A percentile compares a stretch with the other conserved stretches of the same genome.
Evolutionary conservation across 106 monocot genomes (phyloP).

Genomic region (Apostasia shenzhenica): DNA sequence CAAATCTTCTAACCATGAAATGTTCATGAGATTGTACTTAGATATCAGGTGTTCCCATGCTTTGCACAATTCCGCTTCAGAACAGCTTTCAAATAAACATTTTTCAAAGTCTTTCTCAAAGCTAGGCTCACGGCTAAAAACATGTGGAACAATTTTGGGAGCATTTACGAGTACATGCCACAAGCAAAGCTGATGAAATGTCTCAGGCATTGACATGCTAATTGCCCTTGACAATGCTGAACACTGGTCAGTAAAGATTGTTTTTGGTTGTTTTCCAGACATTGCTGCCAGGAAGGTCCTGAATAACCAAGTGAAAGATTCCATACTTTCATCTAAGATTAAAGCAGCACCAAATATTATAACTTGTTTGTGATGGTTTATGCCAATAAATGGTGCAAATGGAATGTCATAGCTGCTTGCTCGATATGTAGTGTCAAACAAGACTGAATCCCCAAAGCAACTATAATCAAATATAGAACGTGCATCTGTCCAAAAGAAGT

Average conservation of each 20-base stretch:
- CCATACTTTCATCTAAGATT: slow-evolving; percentile 44
- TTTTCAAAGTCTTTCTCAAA: slow-evolving; percentile 37
- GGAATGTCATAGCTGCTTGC: slow-evolving; percentile 31
- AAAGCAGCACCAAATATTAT: slow-evolving; percentile 49
- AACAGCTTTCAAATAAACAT: slow-evolving; percentile 29
- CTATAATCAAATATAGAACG: slow-evolving; percentile 43
- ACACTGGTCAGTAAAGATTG: slow-evolving; percentile 37
- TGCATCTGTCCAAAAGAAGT: slow-evolving; percentile 68
- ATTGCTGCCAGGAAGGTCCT: slow-evolving; percentile 41
- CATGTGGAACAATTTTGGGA: slow-evolving; percentile 18
- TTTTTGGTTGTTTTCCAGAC: slow-evolving; percentile 44
- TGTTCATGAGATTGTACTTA: slow-evolving; percentile 23
- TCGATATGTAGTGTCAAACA: slow-evolving; percentile 51
- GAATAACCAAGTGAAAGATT: slow-evolving; percentile 51
- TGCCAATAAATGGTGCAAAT: slow-evolving; percentile 58
- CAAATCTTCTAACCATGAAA: slow-evolving; percentile 31
- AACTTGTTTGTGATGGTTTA: slow-evolving; percentile 53
- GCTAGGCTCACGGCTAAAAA: slow-evolving; percentile 17
- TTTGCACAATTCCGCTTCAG: slow-evolving; percentile 33
- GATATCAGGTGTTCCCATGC: slow-evolving; percentile 32
- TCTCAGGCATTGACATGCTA: slow-evolving; percentile 17
- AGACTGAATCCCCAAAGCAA: slow-evolving; percentile 57
- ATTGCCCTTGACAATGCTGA: slow-evolving; percentile 28
- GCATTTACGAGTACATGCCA: slow-evolving; percentile 42
- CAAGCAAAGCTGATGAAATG: slow-evolving; percentile 34